These are phyloP conservation scores for Fusarium brachygibbosum DNA, from an alignment of 2,329 filamentous ascomycete genomes.

Conservation along the genomic window DNA sequence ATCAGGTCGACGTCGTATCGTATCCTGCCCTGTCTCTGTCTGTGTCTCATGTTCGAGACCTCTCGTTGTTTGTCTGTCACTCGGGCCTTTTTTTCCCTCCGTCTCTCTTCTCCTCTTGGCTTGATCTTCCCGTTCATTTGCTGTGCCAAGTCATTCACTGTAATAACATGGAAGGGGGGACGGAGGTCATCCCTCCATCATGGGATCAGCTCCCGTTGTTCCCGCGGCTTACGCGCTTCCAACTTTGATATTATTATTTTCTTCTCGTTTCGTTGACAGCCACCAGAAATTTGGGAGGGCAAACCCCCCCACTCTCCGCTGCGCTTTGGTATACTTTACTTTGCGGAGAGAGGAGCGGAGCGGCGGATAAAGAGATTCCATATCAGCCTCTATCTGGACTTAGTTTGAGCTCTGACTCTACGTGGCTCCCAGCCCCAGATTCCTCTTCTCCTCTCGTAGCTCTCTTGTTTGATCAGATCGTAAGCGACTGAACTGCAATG, in stretches of 20 bases:
- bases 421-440: conserved; percentile 9
- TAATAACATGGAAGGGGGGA: background rate
- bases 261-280: background rate
- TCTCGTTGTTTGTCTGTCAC: conserved; percentile 8
- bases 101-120: conserved; percentile 5
- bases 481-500: background rate
- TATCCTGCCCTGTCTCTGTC: conserved; percentile 7
- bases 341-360: conserved; percentile 3
- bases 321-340: background rate
- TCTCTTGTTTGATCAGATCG: background rate
- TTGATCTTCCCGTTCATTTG: conserved; percentile 2
- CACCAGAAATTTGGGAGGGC: conserved; percentile 4
- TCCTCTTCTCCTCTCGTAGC: conserved; percentile 12
- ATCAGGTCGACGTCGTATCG: conserved; percentile 10
- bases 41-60: conserved; percentile 21
- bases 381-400: conserved; percentile 25
- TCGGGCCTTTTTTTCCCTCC: conserved; percentile 28
- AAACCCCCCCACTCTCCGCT: conserved; percentile 18
- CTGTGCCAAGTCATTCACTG: conserved; percentile 2
- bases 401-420: conserved; percentile 9
- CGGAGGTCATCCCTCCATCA: conserved; percentile 13
- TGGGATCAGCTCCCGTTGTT: conserved; percentile 18
- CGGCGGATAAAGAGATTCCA: conserved; percentile 25
- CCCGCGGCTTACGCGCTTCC: conserved; percentile 43
- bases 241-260: conserved; percentile 16